Conservation (phyloP, 352 stramenopile species). For the Peronospora belbahrii region DNA sequence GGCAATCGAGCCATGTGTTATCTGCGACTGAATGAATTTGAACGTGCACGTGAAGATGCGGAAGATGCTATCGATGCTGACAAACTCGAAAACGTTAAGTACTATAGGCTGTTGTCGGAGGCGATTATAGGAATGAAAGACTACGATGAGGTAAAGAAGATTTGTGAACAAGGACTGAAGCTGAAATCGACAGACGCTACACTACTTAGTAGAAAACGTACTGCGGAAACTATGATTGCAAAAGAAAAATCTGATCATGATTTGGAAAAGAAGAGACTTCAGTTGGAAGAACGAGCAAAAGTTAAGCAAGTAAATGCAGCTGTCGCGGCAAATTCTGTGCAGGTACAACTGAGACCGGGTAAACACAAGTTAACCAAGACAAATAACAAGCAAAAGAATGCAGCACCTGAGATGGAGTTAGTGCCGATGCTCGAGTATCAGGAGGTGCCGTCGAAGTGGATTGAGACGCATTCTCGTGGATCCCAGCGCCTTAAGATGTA, state of each 20-base stretch:
- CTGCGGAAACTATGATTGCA: conserved; percentile 9
- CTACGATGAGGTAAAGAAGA: conserved; percentile 26
- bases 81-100: conserved; percentile 24
- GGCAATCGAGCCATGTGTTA: conserved; percentile 32
- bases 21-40: conserved; percentile 23
- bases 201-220: conserved; percentile 17
- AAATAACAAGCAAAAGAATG: conserved; percentile 12
- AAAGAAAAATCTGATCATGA: conserved; percentile 11
- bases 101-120: conserved; percentile 31
- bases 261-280: conserved; percentile 22
- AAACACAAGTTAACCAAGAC: conserved; percentile 15
- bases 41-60: conserved; percentile 26
- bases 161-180: conserved; percentile 32
- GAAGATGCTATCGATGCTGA: conserved; percentile 28
- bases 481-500: conserved; percentile 18
- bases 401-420: conserved; percentile 10
- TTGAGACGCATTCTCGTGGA: conserved; percentile 19
- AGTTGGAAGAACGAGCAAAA: conserved; percentile 17
- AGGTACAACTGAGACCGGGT: background rate
- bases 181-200: conserved; percentile 16
- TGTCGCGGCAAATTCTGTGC: background rate
- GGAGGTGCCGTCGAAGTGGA: conserved; percentile 23
- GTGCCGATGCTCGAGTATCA: conserved; percentile 32
- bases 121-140: conserved; percentile 29
- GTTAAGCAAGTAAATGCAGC: conserved; percentile 11